Percentiles rank a stretch among this genome's conserved stretches.
phyloP scores from a whole-genome alignment of 2,329 filamentous ascomycete species.

The Colletotrichum sp. region DNA sequence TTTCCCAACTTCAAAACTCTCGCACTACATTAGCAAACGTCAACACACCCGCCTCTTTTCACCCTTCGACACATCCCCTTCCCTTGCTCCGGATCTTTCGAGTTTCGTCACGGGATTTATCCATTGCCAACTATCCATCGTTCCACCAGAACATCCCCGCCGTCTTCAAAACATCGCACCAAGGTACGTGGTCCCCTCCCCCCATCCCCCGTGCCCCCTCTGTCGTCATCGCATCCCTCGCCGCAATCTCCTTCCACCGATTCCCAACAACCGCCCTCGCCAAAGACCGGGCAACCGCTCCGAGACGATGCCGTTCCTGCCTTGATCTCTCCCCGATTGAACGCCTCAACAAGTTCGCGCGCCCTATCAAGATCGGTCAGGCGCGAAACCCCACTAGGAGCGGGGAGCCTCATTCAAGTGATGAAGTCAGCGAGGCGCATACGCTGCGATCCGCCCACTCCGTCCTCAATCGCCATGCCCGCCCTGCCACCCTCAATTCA shows the following conservation, averaged over 20 bases:
- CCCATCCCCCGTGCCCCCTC: conserved; percentile 32
- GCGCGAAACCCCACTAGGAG: conserved; percentile 23
- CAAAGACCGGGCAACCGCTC: background rate
- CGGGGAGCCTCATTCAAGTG: conserved; percentile 20
- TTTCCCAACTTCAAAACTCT: conserved; percentile 31
- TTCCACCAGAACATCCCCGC: conserved; percentile 16
- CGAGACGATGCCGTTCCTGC: background rate
- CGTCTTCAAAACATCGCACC: conserved; percentile 19
- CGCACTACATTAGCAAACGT: conserved; percentile 26
- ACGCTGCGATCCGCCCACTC: conserved; percentile 1
- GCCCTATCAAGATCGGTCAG: conserved; percentile 13
- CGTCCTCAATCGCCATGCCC: background rate
- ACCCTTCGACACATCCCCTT: conserved; percentile 19
- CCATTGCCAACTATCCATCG: conserved; percentile 10
- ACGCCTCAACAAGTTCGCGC: conserved; percentile 6
- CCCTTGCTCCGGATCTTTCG: conserved; percentile 12
- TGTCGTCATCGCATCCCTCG: conserved; percentile 44
- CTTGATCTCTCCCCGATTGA: conserved; percentile 5
- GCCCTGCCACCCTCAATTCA: background rate
- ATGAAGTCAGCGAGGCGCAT: conserved; percentile 23
- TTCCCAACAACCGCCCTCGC: conserved; percentile 12
- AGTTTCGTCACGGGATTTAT: conserved; percentile 11
- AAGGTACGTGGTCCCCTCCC: conserved; percentile 24
- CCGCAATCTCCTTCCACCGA: conserved; percentile 16
- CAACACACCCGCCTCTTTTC: conserved; percentile 24